Conservation (phyloP, 108 stramenopile genomes). For the Heterococcus sp. region DNA sequence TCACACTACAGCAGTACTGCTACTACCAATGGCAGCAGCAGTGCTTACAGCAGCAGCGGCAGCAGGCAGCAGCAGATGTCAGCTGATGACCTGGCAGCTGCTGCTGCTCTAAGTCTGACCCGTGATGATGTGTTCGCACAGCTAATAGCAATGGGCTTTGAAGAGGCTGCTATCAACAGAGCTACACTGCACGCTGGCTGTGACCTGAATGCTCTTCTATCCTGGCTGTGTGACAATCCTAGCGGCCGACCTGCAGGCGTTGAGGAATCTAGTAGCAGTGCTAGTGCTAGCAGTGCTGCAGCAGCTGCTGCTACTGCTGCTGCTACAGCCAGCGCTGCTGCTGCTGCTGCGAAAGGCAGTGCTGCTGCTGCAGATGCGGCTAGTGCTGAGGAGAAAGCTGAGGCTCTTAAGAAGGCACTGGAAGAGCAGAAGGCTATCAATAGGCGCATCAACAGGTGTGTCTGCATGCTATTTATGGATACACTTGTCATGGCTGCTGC, state of each 20-base stretch:
- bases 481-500: no score
- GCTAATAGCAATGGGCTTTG: conserved; percentile 35
- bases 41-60: background rate
- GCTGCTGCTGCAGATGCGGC: background rate
- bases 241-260: conserved; percentile 4
- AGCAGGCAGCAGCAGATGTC: background rate
- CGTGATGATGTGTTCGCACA: conserved; percentile 27
- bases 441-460: background rate
- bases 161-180: conserved; percentile 14
- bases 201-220: conserved; percentile 19
- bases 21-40: background rate
- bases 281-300: background rate
- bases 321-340: background rate
- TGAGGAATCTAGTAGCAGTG: conserved; percentile 13
- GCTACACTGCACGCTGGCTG: conserved; percentile 14
- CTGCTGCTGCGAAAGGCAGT: no score
- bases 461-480: background rate
- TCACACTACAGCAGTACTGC: background rate
- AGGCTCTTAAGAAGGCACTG: background rate
- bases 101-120: conserved; percentile 1
- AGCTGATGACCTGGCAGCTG: background rate
- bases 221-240: conserved; percentile 34
- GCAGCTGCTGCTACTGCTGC: conserved; percentile 1
- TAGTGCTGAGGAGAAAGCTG: background rate
- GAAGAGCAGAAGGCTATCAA: background rate